Evolutionary conservation across 202 grass and related monocot genomes (phyloP).

Genomic region (Schoenoplectus tabernaemontani): DNA sequence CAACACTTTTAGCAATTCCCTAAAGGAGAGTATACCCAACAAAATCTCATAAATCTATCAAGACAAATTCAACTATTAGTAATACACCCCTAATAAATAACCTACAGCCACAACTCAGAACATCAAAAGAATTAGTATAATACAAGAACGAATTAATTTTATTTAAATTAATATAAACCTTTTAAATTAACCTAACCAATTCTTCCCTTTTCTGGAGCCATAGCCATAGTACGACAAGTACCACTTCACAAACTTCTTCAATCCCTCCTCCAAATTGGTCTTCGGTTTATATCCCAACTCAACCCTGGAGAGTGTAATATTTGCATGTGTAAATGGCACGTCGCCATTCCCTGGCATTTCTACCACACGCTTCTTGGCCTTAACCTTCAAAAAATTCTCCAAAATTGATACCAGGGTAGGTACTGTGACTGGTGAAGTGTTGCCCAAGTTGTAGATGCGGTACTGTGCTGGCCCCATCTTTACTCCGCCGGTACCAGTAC

Average conservation of each 20-base stretch:
- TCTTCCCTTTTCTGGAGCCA: constrained; percentile 32
- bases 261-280: constrained; percentile 55
- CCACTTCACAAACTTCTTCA: constrained; percentile 94
- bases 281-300: constrained; percentile 74
- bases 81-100: constrained; percentile 11
- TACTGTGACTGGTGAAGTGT: constrained; percentile 83
- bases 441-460: constrained; percentile 85
- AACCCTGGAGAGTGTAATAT: constrained; percentile 54
- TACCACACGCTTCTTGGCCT: constrained; percentile 58
- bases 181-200: constrained; percentile 16
- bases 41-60: constrained; percentile 18
- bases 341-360: constrained; percentile 94
- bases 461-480: constrained; percentile 64
- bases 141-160: neutral
- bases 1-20: no score
- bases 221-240: constrained; percentile 90
- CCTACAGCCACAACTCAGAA: neutral
- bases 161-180: neutral
- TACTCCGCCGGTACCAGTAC: constrained; percentile 52
- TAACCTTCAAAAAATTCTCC: constrained; percentile 47
- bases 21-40: neutral
- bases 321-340: constrained; percentile 80
- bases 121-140: neutral
- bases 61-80: neutral
- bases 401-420: constrained; percentile 58